These are phyloP conservation scores for Begonia masoniana DNA, from an alignment of 306 rosid genomes.

Conservation along the genomic window DNA sequence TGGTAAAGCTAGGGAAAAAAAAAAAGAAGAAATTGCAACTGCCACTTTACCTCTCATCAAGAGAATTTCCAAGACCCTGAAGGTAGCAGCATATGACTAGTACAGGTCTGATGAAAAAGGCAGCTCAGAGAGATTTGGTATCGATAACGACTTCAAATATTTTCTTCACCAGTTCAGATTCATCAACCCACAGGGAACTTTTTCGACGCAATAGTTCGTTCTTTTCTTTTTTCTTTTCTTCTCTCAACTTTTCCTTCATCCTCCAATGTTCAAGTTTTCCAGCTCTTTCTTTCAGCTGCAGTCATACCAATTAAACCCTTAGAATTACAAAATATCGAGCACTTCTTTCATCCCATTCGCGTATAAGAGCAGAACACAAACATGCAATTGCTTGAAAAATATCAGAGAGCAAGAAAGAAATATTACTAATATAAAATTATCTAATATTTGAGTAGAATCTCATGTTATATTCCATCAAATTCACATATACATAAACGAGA, in stretches of 20 bases:
- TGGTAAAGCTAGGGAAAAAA: no score
- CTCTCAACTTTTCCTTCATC: conserved; percentile 32
- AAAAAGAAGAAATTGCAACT: no score
- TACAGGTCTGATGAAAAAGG: no score
- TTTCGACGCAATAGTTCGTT: conserved; percentile 33
- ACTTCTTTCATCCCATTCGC: not conserved
- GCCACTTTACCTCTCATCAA: no score
- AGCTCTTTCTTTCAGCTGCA: conserved; percentile 66
- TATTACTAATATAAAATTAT: no score
- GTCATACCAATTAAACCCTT: not conserved
- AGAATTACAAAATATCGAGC: not conserved
- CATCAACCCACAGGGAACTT: conserved; percentile 67
- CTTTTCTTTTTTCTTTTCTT: conserved; percentile 15
- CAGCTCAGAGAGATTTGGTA: conserved; percentile 18
- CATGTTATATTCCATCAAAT: no score
- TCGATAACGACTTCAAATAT: conserved; percentile 16
- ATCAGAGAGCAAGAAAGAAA: not conserved
- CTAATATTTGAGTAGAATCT: no score
- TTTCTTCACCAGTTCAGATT: conserved; percentile 32
- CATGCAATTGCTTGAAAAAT: not conserved
- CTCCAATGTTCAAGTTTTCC: conserved; percentile 76
- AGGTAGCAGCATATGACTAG: no score
- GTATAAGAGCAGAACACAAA: conserved; percentile 3
- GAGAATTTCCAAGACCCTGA: no score
- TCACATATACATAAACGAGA: no score